Base-by-base conservation (phyloP, 164 flowering plant genomes). In the Sedum album region DNA sequence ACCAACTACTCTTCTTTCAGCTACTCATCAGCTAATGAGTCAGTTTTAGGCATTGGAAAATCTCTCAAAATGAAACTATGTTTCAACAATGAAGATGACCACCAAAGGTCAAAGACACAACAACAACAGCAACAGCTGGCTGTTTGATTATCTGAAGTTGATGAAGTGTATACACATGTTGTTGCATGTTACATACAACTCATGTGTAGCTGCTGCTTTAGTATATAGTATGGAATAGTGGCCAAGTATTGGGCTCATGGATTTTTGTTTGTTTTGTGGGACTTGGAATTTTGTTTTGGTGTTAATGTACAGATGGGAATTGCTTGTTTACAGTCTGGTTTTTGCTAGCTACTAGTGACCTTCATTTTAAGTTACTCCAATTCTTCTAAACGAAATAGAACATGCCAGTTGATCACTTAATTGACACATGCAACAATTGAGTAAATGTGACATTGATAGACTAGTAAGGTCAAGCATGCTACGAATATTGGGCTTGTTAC, bases 91-190 rank as follows among this genome's bases (percentile, higher is more conserved):
- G 60, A 53, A 53, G 91, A 87, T 66, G 96, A 90, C 42, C 88
- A 86, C 63, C 41, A 85, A 46, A 73, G 8, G 28, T 18, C 15
- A 21, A 18, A 49, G 11, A 13, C 13, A 18, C 55, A 87, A 28
- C 84, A 81, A 62, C 91, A 81, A 53, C 78, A 82, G 65, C 83
- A 87, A 64, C 89, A 82, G 73, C 81, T 88, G 26, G 86, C 89
- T 83, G 91, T 83, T 76, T 88, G 72, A 79, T 13, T 53, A 0
- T 53, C 2, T 2, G 7, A 46, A 46, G n/a, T 42, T 10, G 48
- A 42, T 42, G 15, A 10, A 8, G 4, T n/a, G n/a, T n/a, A 42
- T 3, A 35, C 3, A 35, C 3, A 42, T 42, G 17, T 42, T 42
- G 17, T 42, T 42, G 17, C 48, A 42, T 42, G 48, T 42, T 42